Percentiles rank a stretch among this genome's conserved stretches.
phyloP scores from a whole-genome alignment of 768 basidiomycete species.

The Lentinula raphanica region DNA sequence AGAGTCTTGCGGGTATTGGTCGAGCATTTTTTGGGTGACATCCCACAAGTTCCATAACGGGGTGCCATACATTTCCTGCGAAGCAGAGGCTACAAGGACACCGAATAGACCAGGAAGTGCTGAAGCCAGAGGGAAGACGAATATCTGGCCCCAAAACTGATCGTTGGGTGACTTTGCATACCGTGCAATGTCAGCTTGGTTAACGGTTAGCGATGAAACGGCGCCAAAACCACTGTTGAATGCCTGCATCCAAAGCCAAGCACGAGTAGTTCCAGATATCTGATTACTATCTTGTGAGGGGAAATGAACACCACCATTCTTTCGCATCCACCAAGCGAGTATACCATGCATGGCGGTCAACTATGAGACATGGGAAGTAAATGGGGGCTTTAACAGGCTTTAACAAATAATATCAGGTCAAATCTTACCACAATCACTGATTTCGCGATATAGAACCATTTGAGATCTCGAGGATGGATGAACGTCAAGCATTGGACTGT shows the following conservation, averaged over 20 bases:
- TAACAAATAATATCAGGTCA: not conserved
- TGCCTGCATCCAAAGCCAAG: slow-evolving; percentile 10
- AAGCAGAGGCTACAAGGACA: slow-evolving; percentile 9
- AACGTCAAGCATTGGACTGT: slow-evolving; percentile 10
- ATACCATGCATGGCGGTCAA: slow-evolving; percentile 9
- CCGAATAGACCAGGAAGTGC: slow-evolving; percentile 11
- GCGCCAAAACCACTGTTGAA: slow-evolving; percentile 10
- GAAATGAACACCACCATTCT: slow-evolving; percentile 8
- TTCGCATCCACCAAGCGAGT: slow-evolving; percentile 10
- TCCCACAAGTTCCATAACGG: slow-evolving; percentile 12
- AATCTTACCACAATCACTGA: slow-evolving; percentile 8
- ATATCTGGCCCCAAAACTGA: slow-evolving; percentile 11
- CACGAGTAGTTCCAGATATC: slow-evolving; percentile 1
- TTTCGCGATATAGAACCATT: slow-evolving; percentile 10
- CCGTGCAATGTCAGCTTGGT: slow-evolving; percentile 11
- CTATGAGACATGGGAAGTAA: not conserved
- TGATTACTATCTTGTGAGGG: not conserved
- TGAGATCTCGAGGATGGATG: slow-evolving; percentile 11
- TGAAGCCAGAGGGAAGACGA: slow-evolving; percentile 9
- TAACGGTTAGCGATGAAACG: slow-evolving; percentile 8
- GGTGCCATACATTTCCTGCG: slow-evolving; percentile 6
- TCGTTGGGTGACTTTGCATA: slow-evolving; percentile 8
- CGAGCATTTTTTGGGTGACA: slow-evolving; percentile 8
- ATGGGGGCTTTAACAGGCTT: not conserved
- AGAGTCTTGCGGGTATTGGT: slow-evolving; percentile 8